These are phyloP conservation scores for Suillus spraguei DNA, from an alignment of 768 basidiomycete species.

Conservation along the genomic window DNA sequence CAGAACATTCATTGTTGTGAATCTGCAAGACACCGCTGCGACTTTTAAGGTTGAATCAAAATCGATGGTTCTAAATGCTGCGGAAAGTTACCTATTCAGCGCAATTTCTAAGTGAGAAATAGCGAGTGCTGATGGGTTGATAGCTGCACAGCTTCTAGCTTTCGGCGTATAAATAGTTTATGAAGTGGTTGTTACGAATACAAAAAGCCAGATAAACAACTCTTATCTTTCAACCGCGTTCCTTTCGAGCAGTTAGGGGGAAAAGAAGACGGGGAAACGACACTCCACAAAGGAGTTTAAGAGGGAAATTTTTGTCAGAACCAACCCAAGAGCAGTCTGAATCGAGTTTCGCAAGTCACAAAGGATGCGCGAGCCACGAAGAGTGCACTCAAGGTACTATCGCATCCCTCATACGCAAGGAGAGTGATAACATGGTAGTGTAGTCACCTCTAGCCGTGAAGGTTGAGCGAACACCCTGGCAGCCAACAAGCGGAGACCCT, in stretches of 20 bases:
- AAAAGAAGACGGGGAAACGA: not conserved
- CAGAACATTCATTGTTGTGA: too few relatives aligned
- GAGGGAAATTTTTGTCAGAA: constrained; percentile 7
- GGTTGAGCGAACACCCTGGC: not conserved
- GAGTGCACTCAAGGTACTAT: constrained; percentile 24
- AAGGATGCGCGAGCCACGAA: constrained; percentile 26
- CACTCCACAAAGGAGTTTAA: constrained; percentile 12
- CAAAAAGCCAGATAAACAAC: not conserved
- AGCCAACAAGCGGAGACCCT: not conserved
- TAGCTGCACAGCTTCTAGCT: too few relatives aligned
- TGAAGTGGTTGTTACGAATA: too few relatives aligned
- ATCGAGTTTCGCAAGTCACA: constrained; percentile 31
- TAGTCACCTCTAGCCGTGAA: not conserved
- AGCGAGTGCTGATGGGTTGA: too few relatives aligned
- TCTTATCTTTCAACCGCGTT: not conserved
- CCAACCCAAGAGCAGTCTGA: constrained; percentile 31
- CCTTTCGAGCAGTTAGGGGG: not conserved
- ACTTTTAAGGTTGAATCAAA: too few relatives aligned
- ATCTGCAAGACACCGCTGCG: too few relatives aligned
- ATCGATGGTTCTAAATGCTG: too few relatives aligned
- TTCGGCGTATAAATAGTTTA: not conserved
- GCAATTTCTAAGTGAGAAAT: not conserved
- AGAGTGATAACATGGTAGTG: constrained; percentile 1
- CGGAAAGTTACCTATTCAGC: not conserved
- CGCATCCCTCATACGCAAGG: constrained; percentile 22